Evolutionary conservation across 1,139 yeast species (phyloP), one percentile per base, ranked within the genome.

Genomic region (Komagataea norvegica): DNA sequence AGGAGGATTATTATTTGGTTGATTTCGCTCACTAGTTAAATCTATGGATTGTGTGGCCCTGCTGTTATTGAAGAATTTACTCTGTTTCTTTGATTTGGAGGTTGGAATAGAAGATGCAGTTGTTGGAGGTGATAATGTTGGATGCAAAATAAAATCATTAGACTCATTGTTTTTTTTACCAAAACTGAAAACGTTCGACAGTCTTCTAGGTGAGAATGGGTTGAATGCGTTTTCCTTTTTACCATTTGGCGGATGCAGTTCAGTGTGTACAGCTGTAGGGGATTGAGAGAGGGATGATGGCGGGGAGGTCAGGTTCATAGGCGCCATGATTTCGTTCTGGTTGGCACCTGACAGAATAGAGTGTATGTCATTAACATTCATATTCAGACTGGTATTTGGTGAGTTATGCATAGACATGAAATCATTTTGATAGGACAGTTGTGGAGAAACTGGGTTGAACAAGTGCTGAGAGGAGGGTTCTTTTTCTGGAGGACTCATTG

Each of bases 151-250:
- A 10, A 13, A 11, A 5, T 36, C 24, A 15, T 25, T 26, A 16
- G 25, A 16, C 8, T 36, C 36, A 25, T 37, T 40, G 33, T 25
- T 40, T 29, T 46, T 49, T 25, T 33, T 48, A 10, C 53, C 52
- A 30, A 53, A 50, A 4, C 42, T 41, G 30, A 54, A 49, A 3
- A 48, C 55, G 38, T 40, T 49, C 1, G 58, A 54, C 34, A 54
- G 40, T 21, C 54, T 46, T 40, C 53, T 51, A 32, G 57, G 55
- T 5, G 56, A 51, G 25, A 53, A 49, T 9, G 52, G 26, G 30
- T 45, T 48, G 10, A 42, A 11, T 15, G 25, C 18, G 20, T 25
- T 25, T 16, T 38, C 33, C 18, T 39, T 21, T 4, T 25, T 16
- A 29, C 9, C 14, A 18, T 14, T 22, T 29, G 33, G 21, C 25